Conservation (phyloP, 257 asterid species). For the Mitragyna speciosa region DNA sequence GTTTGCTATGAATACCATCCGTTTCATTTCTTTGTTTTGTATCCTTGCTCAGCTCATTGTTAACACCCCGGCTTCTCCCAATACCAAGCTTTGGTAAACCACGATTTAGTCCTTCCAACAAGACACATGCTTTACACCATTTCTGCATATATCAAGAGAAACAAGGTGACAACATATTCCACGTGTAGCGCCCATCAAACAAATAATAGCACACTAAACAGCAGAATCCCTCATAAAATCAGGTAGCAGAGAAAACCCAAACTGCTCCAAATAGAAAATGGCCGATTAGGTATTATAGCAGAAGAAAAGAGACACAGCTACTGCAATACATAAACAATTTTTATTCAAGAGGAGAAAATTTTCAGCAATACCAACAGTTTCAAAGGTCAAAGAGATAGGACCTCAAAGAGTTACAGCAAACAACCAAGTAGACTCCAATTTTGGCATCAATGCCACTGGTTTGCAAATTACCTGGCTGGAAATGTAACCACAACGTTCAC, state of each 20-base stretch:
- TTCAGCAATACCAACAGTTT: background rate
- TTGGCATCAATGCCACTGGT: background rate
- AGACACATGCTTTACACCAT: constrained; percentile 97
- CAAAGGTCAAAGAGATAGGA: background rate
- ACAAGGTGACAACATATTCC: background rate
- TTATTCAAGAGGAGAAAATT: background rate
- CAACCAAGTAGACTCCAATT: background rate
- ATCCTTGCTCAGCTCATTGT: constrained; percentile 37
- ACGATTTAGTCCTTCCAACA: constrained; percentile 86
- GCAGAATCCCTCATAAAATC: constrained; percentile 5
- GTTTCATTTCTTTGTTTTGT: constrained; percentile 40
- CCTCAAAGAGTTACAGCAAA: background rate
- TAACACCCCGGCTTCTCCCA: constrained; percentile 59
- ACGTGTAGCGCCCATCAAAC: background rate
- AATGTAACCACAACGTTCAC: constrained; percentile 93
- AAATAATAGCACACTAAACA: background rate
- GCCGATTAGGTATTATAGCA: too few species aligned
- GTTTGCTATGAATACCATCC: constrained; percentile 62
- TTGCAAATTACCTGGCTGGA: constrained; percentile 79
- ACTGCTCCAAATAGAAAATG: background rate
- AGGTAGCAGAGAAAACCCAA: background rate
- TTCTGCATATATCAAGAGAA: constrained; percentile 49
- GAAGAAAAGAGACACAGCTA: background rate
- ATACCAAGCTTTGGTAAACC: constrained; percentile 93
- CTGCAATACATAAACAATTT: background rate